These are phyloP conservation scores for Neonectria ditissima DNA, from an alignment of 2,329 filamentous ascomycete genomes.

Conservation along the genomic window DNA sequence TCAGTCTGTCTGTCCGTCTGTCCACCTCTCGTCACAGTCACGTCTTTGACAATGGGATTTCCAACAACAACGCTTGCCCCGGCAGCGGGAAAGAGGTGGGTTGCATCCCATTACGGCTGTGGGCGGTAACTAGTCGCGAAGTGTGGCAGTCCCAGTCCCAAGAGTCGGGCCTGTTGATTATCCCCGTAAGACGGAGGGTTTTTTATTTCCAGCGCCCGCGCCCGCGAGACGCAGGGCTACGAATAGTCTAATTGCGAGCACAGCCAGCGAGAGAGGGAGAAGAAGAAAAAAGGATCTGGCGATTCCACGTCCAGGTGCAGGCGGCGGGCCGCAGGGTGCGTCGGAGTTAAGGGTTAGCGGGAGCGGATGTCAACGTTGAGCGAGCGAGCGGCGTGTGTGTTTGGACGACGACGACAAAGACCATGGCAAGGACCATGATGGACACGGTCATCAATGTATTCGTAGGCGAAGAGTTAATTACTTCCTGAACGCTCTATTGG, in stretches of 20 bases:
- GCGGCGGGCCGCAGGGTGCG: conserved; percentile 8
- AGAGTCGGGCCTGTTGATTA: conserved; percentile 9
- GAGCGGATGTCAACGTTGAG: background rate
- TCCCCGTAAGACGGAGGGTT: conserved; percentile 10
- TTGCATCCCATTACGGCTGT: conserved; percentile 17
- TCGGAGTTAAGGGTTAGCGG: conserved; percentile 25
- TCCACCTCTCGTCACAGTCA: background rate
- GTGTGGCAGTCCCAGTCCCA: conserved; percentile 2
- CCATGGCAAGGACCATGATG: background rate
- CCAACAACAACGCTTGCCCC: conserved; percentile 3
- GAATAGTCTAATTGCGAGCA: background rate
- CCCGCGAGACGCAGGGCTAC: no score
- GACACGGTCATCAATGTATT: background rate
- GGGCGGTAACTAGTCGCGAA: background rate
- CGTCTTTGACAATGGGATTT: background rate
- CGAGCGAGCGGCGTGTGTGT: background rate
- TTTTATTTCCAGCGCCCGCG: background rate
- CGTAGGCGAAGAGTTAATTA: background rate
- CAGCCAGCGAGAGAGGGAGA: conserved; percentile 5
- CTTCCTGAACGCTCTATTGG: background rate
- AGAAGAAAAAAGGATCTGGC: conserved; percentile 26
- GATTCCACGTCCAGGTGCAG: background rate
- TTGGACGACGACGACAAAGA: background rate
- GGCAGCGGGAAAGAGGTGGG: conserved; percentile 8
- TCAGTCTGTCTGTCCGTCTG: background rate